Conservation (phyloP, 305 asterid genomes). For the Rubia occidens region DNA sequence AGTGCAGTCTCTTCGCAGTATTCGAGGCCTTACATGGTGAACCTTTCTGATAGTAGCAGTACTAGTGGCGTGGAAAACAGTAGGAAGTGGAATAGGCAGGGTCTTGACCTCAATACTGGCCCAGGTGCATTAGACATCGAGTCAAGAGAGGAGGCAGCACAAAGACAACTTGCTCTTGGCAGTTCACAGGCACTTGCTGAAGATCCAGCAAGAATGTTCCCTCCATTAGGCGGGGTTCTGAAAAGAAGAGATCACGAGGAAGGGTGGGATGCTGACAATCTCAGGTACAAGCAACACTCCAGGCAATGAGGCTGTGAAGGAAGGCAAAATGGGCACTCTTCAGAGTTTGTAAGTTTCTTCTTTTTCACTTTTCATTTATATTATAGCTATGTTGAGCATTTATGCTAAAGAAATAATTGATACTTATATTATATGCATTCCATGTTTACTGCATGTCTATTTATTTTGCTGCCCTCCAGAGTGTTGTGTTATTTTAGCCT, state of each 20-base stretch:
- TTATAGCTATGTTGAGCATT: background rate
- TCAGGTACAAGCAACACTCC: slow-evolving; percentile 65
- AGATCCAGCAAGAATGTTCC: slow-evolving; percentile 52
- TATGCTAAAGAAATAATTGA: background rate
- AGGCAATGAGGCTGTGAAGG: slow-evolving; percentile 45
- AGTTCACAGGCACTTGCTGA: slow-evolving; percentile 55
- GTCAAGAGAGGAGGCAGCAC: slow-evolving; percentile 42
- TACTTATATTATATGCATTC: background rate
- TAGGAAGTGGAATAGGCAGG: slow-evolving; percentile 69
- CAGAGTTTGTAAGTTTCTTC: slow-evolving; percentile 6
- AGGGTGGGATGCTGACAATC: slow-evolving; percentile 59
- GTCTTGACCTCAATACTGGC: slow-evolving; percentile 84
- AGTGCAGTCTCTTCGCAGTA: slow-evolving; percentile 49
- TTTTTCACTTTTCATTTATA: background rate
- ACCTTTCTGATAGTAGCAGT: slow-evolving; percentile 41
- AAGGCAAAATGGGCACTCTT: slow-evolving; percentile 1
- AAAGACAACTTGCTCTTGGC: slow-evolving; percentile 53
- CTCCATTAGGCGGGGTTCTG: slow-evolving; percentile 39
- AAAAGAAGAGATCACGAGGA: slow-evolving; percentile 77
- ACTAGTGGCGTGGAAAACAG: slow-evolving; percentile 40
- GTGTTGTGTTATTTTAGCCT: background rate
- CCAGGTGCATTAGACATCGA: slow-evolving; percentile 64
- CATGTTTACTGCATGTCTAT: background rate
- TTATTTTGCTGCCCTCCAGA: background rate
- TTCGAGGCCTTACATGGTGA: slow-evolving; percentile 58